Base-by-base conservation (phyloP, 805 yeast species). In the Blastobotrys attinorum region DNA sequence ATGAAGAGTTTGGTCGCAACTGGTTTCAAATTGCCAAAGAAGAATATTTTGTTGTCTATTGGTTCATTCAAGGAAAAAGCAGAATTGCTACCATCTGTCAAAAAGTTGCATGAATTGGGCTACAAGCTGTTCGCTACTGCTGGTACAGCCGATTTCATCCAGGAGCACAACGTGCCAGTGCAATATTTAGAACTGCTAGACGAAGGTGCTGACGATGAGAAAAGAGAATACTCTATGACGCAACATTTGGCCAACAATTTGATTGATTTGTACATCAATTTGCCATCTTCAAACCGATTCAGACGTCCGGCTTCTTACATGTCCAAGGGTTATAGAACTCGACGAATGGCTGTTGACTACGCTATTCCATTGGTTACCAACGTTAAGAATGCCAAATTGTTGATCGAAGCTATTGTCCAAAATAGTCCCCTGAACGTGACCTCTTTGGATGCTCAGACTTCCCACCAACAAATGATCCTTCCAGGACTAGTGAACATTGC, bases 291-390 rank as follows among this genome's bases (percentile, higher is more conserved):
- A 39, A 92, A 92, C 75, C 77, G 96, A 63, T 92, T 86, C 80
- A 84, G 99, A 65, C 86, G 99, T 69, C 99, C 99, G 49, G 97
- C 99, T 44, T 83, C 90, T 49, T 92, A 92, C 70, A 87, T 92
- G 75, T 86, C 96, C 22, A 88, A 85, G 71, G 99, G 99, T 64
- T 92, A 92, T 75, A 81, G 78, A 66, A 86, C 97, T 37, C 94
- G 99, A 76, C 92, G 99, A 74, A 85, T 92, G 97, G 98, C 99
- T 55, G 97, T 92, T 53, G 99, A 92, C 69, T 94, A 85, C 65
- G 89, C 97, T 42, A 88, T 92, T 62, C 99, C 99, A 41, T 75
- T 92, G 64, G 96, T 92, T 40, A 92, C 99, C 52, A 92, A 92
- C 62, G 97, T 92, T 54, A 92, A 92, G 70, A 82, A 89, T 73